Conservation (phyloP, 768 basidiomycete species). For the Tephrocybe sp. region DNA sequence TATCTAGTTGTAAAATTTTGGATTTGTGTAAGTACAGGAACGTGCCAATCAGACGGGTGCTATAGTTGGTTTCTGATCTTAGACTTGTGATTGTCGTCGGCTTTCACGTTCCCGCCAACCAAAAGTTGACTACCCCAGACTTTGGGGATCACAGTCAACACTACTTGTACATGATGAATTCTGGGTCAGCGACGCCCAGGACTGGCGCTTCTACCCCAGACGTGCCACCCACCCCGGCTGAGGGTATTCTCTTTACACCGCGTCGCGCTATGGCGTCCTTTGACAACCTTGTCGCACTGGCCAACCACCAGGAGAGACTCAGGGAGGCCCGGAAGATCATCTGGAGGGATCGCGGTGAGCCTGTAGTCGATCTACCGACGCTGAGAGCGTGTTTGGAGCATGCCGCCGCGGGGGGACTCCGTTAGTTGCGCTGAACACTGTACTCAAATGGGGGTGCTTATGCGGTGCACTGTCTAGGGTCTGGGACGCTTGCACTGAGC, state of each 20-base stretch:
- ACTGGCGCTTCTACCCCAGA: constrained; percentile 15
- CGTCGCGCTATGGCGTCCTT: constrained; percentile 70
- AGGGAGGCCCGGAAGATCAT: constrained; percentile 76
- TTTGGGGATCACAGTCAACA: neutral
- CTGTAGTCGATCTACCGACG: constrained; percentile 63
- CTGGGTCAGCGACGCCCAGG: constrained; percentile 11
- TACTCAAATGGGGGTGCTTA: neutral
- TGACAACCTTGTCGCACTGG: constrained; percentile 81
- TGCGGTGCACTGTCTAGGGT: constrained; percentile 48
- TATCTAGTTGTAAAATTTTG: constrained; percentile 2
- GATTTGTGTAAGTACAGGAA: neutral
- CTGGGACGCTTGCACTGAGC: constrained; percentile 76
- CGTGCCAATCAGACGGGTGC: neutral
- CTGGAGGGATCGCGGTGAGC: constrained; percentile 80
- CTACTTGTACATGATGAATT: constrained; percentile 15
- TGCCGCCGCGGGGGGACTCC: constrained; percentile 65
- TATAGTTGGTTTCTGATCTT: neutral
- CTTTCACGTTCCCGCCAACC: neutral
- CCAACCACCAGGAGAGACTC: constrained; percentile 79
- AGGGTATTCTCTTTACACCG: constrained; percentile 49
- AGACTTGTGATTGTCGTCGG: constrained; percentile 1
- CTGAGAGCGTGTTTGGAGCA: constrained; percentile 70
- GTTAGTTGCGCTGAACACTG: constrained; percentile 46
- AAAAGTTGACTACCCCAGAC: neutral
- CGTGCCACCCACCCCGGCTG: constrained; percentile 11